These are phyloP conservation scores for Pseudoturritis turrita DNA, from an alignment of 345 rosid species.

Conservation along the genomic window DNA sequence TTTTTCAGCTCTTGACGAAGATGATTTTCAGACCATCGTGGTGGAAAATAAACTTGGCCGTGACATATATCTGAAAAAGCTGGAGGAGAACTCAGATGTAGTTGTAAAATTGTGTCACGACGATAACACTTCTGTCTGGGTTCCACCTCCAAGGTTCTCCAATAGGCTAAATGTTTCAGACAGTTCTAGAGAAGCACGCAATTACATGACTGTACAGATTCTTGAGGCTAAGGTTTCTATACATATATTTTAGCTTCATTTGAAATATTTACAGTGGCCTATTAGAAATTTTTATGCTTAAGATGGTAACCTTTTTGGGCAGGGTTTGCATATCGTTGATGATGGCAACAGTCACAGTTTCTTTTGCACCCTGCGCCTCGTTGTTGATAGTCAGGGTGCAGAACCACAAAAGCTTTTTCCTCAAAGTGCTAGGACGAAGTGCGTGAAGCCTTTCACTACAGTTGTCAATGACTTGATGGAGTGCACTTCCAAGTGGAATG, in stretches of 20 bases:
- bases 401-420: constrained; percentile 93
- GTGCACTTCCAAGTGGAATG: constrained; percentile 86
- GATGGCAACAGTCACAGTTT: constrained; percentile 92
- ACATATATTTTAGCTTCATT: neutral
- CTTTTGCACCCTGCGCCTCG: constrained; percentile 90
- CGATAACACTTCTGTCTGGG: constrained; percentile 62
- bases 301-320: constrained; percentile 29
- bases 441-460: constrained; percentile 69
- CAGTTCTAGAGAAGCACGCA: constrained; percentile 69
- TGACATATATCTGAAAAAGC: constrained; percentile 73
- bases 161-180: constrained; percentile 80
- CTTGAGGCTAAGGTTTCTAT: constrained; percentile 80
- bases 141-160: constrained; percentile 94
- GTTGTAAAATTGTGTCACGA: constrained; percentile 57
- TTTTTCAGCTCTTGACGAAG: constrained; percentile 92
- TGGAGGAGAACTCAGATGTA: constrained; percentile 54
- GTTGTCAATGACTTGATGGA: constrained; percentile 33
- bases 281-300: neutral
- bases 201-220: constrained; percentile 69
- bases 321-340: constrained; percentile 76
- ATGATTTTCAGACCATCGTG: constrained; percentile 76
- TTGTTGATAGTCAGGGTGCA: constrained; percentile 66
- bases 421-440: constrained; percentile 98
- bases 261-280: neutral
- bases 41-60: constrained; percentile 89